Conservation (phyloP, 1,284 basidiomycete genomes). For the Melanopsichium pennsylvanicum region DNA sequence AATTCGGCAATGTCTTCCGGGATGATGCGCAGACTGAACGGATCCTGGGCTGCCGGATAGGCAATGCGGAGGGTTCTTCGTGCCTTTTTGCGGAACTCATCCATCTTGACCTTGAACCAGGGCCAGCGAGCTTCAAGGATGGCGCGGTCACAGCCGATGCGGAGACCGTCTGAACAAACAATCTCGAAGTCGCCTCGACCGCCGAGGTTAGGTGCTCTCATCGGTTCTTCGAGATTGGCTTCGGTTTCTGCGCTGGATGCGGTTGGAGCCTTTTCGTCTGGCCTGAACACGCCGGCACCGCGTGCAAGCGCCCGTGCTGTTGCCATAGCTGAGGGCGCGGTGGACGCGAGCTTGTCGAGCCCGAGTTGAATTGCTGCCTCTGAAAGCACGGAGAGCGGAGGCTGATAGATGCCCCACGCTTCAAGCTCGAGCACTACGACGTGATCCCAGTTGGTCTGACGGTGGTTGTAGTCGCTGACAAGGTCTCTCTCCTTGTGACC, state of each 20-base stretch:
- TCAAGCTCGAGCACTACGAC: conserved; percentile 59
- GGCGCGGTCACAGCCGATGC: conserved; percentile 80
- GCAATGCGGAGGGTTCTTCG: conserved; percentile 35
- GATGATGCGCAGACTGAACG: conserved; percentile 28
- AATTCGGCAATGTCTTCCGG: conserved; percentile 44
- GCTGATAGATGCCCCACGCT: conserved; percentile 60
- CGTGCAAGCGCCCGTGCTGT: conserved; percentile 22
- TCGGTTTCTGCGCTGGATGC: background rate
- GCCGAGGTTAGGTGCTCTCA: conserved; percentile 30
- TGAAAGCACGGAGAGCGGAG: conserved; percentile 41
- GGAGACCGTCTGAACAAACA: conserved; percentile 85
- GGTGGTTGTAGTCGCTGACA: conserved; percentile 62
- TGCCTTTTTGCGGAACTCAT: conserved; percentile 49
- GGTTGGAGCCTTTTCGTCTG: background rate
- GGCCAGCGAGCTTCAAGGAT: conserved; percentile 87
- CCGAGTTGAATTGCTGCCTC: conserved; percentile 48
- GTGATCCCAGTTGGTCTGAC: conserved; percentile 62
- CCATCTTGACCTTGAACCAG: conserved; percentile 81
- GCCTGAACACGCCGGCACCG: background rate
- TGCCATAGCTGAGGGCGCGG: conserved; percentile 34
- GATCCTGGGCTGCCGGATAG: conserved; percentile 20
- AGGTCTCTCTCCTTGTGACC: conserved; percentile 59
- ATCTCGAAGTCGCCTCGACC: conserved; percentile 79
- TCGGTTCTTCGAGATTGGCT: conserved; percentile 2
- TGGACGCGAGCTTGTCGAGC: conserved; percentile 50